Evolutionary conservation across 2,329 filamentous ascomycete genomes (phyloP), one percentile per base, ranked within the genome.

Genomic region (Talaromyces sp.): DNA sequence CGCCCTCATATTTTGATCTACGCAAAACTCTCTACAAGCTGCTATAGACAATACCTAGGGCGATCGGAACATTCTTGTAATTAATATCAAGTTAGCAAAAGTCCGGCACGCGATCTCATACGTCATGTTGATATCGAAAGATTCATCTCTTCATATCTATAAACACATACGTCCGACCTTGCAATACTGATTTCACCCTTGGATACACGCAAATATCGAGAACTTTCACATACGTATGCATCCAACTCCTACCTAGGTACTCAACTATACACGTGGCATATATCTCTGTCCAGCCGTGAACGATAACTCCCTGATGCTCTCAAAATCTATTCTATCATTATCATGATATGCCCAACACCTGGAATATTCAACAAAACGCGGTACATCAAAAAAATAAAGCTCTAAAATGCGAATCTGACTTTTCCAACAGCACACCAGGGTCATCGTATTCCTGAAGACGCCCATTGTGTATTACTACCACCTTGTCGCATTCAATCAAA

Each of bases 371-470:
- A 27, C 3, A 1, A 16, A 9, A 14, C 24, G 13, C 9, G 5
- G 49, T 2, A 33, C 2, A n/a, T 52, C 8, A 58, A 33, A 43
- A 45, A 22, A 59, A 59, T 11, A 45, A 59, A 13, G 37, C 35
- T 19, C 22, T 59, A 24, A 45, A 45, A 45, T 59, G 39, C 37
- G 39, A 59, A 24, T 45, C 39, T 14, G 37, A 9, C 13, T 45
- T 41, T 2, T 45, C 39, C 16, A 59, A 59, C n/a, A 59, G 37
- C 14, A 59, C 37, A 43, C 24, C 39, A 31, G 57, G 57, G 13
- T 59, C 39, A 33, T 59, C 57, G 9, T 59, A 45, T 33, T 59
- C 57, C 22, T 43, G 57, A 31, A 59, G 37, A 27, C 39, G 57
- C 1, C 57, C 57, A 13, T 59, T 59, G 39, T 37, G 19, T 16